These are phyloP conservation scores for Exophiala viscosa DNA, from an alignment of 2,329 filamentous ascomycete genomes.

Conservation along the genomic window DNA sequence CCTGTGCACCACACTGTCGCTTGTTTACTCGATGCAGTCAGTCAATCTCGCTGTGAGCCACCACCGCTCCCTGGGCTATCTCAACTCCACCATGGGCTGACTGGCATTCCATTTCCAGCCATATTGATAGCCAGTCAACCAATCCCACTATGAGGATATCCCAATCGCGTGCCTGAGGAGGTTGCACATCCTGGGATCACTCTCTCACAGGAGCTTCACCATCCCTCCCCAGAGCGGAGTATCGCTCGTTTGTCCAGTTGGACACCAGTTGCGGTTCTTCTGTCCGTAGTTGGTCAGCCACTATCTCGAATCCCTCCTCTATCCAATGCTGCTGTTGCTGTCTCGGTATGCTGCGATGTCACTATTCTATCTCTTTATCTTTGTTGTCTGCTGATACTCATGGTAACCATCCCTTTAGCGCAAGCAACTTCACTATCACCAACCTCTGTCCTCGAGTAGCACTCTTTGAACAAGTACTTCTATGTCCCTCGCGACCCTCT, in stretches of 20 bases:
- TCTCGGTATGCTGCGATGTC: slow-evolving; percentile 19
- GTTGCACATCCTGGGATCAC: too few species aligned
- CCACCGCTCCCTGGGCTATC: too few species aligned
- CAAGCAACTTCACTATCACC: slow-evolving; percentile 9
- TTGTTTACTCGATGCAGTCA: too few species aligned
- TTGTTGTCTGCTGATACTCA: slow-evolving; percentile 17
- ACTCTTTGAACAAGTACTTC: slow-evolving; percentile 5
- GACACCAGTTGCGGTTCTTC: too few species aligned
- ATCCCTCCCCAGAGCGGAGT: background rate
- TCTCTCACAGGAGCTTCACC: background rate
- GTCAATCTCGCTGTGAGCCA: too few species aligned
- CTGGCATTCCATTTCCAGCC: too few species aligned
- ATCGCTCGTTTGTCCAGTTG: too few species aligned
- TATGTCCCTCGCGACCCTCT: slow-evolving; percentile 1
- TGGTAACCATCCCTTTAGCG: slow-evolving; percentile 20
- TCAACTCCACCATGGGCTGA: too few species aligned
- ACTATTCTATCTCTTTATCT: slow-evolving; percentile 24
- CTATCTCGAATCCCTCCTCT: background rate
- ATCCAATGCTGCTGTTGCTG: slow-evolving; percentile 19
- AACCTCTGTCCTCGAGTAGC: background rate
- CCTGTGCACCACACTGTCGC: too few species aligned
- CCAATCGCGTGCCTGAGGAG: too few species aligned
- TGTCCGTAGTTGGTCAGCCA: background rate
- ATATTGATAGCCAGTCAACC: too few species aligned
- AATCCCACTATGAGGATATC: too few species aligned